These are phyloP conservation scores for Leucocoprinus birnbaumii DNA, from an alignment of 768 basidiomycete genomes.

Conservation along the genomic window DNA sequence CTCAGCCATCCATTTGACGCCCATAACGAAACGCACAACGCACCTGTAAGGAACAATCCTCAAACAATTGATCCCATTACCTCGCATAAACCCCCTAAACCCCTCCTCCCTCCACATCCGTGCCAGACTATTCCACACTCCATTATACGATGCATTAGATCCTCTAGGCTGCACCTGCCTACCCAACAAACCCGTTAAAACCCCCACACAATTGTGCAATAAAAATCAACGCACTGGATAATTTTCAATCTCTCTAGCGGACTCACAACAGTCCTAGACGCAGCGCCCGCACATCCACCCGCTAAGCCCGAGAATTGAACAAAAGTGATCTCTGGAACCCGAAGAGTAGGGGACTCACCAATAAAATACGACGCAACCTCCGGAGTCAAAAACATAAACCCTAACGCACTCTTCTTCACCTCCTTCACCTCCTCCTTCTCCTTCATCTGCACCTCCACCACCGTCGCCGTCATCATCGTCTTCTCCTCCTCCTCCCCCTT, in stretches of 20 bases:
- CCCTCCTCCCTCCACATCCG: slow-evolving; percentile 97
- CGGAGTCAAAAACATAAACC: slow-evolving; percentile 26
- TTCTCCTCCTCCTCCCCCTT: neutral
- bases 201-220: no score
- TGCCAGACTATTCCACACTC: slow-evolving; percentile 78
- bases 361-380: slow-evolving; percentile 44
- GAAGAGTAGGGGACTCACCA: slow-evolving; percentile 22
- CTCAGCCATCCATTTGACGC: slow-evolving; percentile 4
- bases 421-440: slow-evolving; percentile 11
- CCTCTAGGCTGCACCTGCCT: slow-evolving; percentile 88
- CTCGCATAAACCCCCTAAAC: slow-evolving; percentile 89
- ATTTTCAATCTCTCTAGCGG: slow-evolving; percentile 95
- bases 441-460: neutral
- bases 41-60: slow-evolving; percentile 89
- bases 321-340: slow-evolving; percentile 1
- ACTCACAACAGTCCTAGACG: slow-evolving; percentile 88
- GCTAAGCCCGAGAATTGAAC: slow-evolving; percentile 29
- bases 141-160: slow-evolving; percentile 68
- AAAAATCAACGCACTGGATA: slow-evolving; percentile 85
- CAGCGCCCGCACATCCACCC: slow-evolving; percentile 58
- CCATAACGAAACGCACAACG: slow-evolving; percentile 16
- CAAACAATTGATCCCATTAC: slow-evolving; percentile 87
- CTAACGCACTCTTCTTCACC: slow-evolving; percentile 9
- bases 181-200: slow-evolving; percentile 4
- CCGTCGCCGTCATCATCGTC: neutral